phyloP scores from a whole-genome alignment of 768 basidiomycete genomes.

The Russula ochroleuca region DNA sequence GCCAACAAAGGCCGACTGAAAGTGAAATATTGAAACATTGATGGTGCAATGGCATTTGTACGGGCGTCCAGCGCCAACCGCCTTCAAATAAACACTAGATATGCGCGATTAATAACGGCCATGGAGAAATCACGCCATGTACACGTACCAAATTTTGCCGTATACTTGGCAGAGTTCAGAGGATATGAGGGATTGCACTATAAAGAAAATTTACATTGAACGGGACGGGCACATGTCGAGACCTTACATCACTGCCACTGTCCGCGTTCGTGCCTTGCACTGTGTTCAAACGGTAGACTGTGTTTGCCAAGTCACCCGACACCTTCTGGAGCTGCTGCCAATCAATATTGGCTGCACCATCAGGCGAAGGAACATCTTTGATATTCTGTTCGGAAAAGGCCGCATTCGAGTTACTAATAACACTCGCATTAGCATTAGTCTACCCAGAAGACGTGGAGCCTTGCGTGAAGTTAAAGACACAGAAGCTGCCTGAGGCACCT shows the following conservation, averaged over 20 bases:
- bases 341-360: conserved; percentile 8
- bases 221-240: neutral
- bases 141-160: conserved; percentile 22
- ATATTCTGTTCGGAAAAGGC: conserved; percentile 13
- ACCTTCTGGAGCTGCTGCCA: conserved; percentile 16
- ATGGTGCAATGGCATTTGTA: neutral
- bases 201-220: neutral
- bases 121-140: neutral
- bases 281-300: conserved; percentile 22
- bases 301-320: conserved; percentile 1
- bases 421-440: neutral
- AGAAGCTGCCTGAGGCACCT: too few relatives aligned
- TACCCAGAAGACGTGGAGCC: neutral
- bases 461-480: conserved; percentile 10
- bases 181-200: conserved; percentile 14
- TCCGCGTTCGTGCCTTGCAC: neutral
- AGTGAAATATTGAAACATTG: neutral
- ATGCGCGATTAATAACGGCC: neutral
- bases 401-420: conserved; percentile 1
- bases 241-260: conserved; percentile 16
- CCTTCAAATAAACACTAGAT: neutral
- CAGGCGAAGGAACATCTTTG: conserved; percentile 10
- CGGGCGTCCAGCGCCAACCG: neutral
- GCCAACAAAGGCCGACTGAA: neutral
- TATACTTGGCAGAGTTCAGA: conserved; percentile 17